Base-by-base conservation (phyloP, 768 basidiomycete species). In the Suillus cothurnatus region DNA sequence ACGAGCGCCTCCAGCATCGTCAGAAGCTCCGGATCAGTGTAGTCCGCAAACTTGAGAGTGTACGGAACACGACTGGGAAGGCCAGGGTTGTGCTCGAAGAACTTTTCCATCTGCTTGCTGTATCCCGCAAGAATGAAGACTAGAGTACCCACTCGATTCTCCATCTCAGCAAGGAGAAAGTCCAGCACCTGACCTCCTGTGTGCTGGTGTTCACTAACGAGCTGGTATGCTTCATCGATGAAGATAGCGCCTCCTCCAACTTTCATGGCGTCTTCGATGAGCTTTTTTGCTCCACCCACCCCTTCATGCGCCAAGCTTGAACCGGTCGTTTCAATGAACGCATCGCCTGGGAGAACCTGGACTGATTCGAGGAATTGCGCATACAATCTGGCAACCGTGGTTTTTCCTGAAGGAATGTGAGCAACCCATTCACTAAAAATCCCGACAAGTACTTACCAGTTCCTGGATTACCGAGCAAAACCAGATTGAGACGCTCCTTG, bases 31-130 rank as follows among this genome's bases (percentile, higher is more conserved):
- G 71, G 67, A 61, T 91, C 86, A 9, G 74, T 79, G 69, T 91
- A 91, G 67, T 91, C 90, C 1, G 76, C 73, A 67, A 91, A 91
- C 15, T 84, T 76, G 38, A 91, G 77, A 41, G 72, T 74, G 66
- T 87, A 83, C 0, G 90, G 90, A 11, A 91, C 86, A n/a, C 90
- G 86, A 74, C 89, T 90, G 9, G 76, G 74, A 15, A 91, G 72
- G 2, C 90, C 90, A 3, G 90, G 89, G 69, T 91, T 91, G 66
- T 90, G 89, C 66, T 90, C 89, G 65, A 91, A 91, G 76, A 91
- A 91, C 52, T 81, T 85, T 67, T 91, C 90, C 90, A 91, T 91
- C 73, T 91, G 80, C 62, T 84, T 87, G 72, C 78, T 83, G 71
- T 91, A 91, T 5, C 90, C 90, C 0, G 90, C 90, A 2, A 91